Evolutionary conservation across 2,329 filamentous ascomycete species (phyloP).

Genomic region (Phialocephala subalpina): DNA sequence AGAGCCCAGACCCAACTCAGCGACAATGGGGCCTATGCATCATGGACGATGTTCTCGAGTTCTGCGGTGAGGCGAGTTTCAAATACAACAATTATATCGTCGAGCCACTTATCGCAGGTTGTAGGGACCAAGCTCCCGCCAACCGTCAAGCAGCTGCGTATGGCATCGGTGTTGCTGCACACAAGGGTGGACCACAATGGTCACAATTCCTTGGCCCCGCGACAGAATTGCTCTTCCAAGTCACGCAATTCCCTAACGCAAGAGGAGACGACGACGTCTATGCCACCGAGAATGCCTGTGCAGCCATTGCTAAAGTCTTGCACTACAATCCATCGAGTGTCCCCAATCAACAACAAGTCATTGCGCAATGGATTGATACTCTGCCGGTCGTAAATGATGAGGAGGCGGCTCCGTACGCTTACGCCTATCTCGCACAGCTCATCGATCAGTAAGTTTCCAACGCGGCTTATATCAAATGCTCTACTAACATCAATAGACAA

Average conservation of each 20-base stretch:
- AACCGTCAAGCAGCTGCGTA: slow-evolving; percentile 97
- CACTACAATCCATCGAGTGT: slow-evolving; percentile 87
- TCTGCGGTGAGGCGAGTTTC: slow-evolving; percentile 89
- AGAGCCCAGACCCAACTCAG: slow-evolving; percentile 84
- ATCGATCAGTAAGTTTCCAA: slow-evolving; percentile 84
- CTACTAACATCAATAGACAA: slow-evolving; percentile 66
- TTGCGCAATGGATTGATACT: slow-evolving; percentile 88
- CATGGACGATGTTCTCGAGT: slow-evolving; percentile 97
- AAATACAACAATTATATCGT: slow-evolving; percentile 87
- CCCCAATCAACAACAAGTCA: slow-evolving; percentile 76
- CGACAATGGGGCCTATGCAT: slow-evolving; percentile 99
- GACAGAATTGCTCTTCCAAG: slow-evolving; percentile 84
- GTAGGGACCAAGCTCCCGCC: slow-evolving; percentile 84
- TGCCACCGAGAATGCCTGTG: slow-evolving; percentile 96
- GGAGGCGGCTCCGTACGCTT: slow-evolving; percentile 95
- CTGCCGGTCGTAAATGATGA: slow-evolving; percentile 94
- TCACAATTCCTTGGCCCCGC: slow-evolving; percentile 84
- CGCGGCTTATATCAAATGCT: not conserved
- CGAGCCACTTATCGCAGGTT: slow-evolving; percentile 84
- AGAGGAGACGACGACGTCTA: slow-evolving; percentile 94
- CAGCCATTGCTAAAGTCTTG: slow-evolving; percentile 95
- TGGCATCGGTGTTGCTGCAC: slow-evolving; percentile 93
- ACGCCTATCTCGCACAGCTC: slow-evolving; percentile 87
- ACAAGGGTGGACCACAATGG: slow-evolving; percentile 89
- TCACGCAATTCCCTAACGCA: slow-evolving; percentile 81